Evolutionary conservation across 441 rosid species (phyloP).

Genomic region (Jatropha podagrica): DNA sequence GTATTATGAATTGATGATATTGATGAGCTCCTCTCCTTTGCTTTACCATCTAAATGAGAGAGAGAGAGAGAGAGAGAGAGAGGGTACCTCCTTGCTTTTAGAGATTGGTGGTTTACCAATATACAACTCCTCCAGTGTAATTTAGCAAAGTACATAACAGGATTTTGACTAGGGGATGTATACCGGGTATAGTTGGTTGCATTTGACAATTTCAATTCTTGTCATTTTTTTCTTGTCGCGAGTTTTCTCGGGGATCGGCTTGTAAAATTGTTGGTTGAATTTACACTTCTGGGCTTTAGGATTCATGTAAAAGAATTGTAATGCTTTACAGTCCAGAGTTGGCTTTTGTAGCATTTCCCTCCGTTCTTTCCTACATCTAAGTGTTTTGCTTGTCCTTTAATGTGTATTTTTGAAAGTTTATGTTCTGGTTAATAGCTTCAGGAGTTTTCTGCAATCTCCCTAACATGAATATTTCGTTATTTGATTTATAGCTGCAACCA

Average conservation of each 20-base stretch:
- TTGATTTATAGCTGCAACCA: too few species aligned
- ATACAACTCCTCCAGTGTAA: constrained; percentile 45
- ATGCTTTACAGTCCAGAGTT: constrained; percentile 16
- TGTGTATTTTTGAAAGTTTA: too few species aligned
- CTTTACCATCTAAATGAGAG: constrained; percentile 13
- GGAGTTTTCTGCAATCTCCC: too few species aligned
- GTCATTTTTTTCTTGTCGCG: neutral
- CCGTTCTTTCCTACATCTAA: too few species aligned
- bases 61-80: too few species aligned
- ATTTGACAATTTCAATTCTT: constrained; percentile 27
- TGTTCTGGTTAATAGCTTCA: too few species aligned
- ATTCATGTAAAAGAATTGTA: constrained; percentile 24
- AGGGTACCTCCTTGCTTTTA: constrained; percentile 20
- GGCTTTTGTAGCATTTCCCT: neutral
- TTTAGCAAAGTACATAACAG: constrained; percentile 47
- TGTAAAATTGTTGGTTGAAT: constrained; percentile 27
- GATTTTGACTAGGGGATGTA: constrained; percentile 46
- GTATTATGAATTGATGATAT: constrained; percentile 14
- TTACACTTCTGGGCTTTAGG: neutral
- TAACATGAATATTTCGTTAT: too few species aligned
- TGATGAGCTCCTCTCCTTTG: constrained; percentile 28
- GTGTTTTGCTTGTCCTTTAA: too few species aligned
- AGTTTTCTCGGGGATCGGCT: constrained; percentile 20
- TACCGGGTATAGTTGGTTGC: constrained; percentile 40
- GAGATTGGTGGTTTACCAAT: constrained; percentile 30